phyloP scores from a whole-genome alignment of 352 stramenopile species.

The Hyaloperonospora brassicae region DNA sequence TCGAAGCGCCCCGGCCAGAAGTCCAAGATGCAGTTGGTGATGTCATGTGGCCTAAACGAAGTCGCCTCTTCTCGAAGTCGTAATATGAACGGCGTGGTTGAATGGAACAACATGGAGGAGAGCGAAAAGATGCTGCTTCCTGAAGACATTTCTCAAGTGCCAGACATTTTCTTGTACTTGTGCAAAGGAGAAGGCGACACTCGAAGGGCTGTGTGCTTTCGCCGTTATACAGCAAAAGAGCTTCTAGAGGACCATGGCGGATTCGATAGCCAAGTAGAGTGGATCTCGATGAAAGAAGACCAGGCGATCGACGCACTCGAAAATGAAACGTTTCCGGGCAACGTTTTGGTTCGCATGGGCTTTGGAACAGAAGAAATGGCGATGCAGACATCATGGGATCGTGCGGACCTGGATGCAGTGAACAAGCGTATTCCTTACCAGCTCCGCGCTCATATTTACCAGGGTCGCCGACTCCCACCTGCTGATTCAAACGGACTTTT shows the following conservation, averaged over 20 bases:
- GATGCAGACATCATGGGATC: conserved; percentile 45
- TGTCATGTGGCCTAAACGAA: conserved; percentile 59
- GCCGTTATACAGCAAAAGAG: conserved; percentile 71
- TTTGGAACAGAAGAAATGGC: conserved; percentile 73
- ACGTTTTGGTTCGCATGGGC: conserved; percentile 66
- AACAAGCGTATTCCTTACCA: conserved; percentile 79
- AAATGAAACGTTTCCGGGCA: conserved; percentile 76
- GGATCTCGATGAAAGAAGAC: conserved; percentile 80
- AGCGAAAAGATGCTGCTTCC: conserved; percentile 69
- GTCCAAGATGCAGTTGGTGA: conserved; percentile 67
- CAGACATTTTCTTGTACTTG: conserved; percentile 86
- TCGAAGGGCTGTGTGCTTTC: conserved; percentile 64
- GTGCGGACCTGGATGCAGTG: conserved; percentile 43
- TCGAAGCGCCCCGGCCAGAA: conserved; percentile 66
- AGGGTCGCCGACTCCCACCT: conserved; percentile 65
- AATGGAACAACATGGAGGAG: conserved; percentile 79
- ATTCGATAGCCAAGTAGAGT: conserved; percentile 52
- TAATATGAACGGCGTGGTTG: conserved; percentile 73
- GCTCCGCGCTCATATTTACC: conserved; percentile 80
- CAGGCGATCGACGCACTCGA: conserved; percentile 66
- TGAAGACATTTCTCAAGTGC: conserved; percentile 67
- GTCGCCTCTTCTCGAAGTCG: conserved; percentile 43
- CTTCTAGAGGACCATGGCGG: conserved; percentile 45
- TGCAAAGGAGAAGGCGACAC: conserved; percentile 58
- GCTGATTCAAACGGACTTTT: conserved; percentile 80